Evolutionary conservation across 306 rosid species (phyloP).

Genomic region (Clitoria ternatea): DNA sequence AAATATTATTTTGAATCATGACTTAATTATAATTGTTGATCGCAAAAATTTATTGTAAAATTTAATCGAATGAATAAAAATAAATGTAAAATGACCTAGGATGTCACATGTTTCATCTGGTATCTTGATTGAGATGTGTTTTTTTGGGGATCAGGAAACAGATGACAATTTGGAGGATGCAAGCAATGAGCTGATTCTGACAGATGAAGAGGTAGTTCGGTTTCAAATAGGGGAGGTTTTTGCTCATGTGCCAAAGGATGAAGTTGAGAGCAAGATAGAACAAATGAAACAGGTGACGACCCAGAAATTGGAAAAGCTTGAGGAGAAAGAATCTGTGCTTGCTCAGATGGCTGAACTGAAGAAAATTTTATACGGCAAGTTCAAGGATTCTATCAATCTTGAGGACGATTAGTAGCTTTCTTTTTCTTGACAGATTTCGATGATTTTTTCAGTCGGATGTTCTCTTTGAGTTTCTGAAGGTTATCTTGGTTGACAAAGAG

Average conservation of each 20-base stretch:
- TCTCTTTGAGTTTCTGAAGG: background rate
- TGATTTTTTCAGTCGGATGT: background rate
- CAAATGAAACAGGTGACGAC: slow-evolving; percentile 46
- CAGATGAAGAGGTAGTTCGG: slow-evolving; percentile 62
- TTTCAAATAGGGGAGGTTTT: slow-evolving; percentile 73
- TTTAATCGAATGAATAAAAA: too few relatives aligned
- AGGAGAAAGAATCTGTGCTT: slow-evolving; percentile 52
- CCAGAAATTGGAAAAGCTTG: slow-evolving; percentile 50
- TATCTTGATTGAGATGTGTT: background rate
- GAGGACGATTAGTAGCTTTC: slow-evolving; percentile 49
- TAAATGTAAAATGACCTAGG: too few relatives aligned
- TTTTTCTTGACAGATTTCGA: background rate
- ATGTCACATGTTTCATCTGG: too few relatives aligned
- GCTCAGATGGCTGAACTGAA: slow-evolving; percentile 63
- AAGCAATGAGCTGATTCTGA: slow-evolving; percentile 60
- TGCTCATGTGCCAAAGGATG: slow-evolving; percentile 66
- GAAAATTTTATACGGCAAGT: slow-evolving; percentile 60
- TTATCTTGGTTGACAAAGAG: background rate
- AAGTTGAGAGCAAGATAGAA: slow-evolving; percentile 60
- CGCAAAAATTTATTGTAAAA: too few relatives aligned
- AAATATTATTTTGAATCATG: too few relatives aligned
- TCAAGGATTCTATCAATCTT: slow-evolving; percentile 77
- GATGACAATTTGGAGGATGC: slow-evolving; percentile 72
- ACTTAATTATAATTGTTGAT: too few relatives aligned
- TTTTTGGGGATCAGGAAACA: slow-evolving; percentile 47